Evolutionary conservation across 441 rosid species (phyloP), one percentile per base, ranked within the genome.

Genomic region (Populus tomentosa): DNA sequence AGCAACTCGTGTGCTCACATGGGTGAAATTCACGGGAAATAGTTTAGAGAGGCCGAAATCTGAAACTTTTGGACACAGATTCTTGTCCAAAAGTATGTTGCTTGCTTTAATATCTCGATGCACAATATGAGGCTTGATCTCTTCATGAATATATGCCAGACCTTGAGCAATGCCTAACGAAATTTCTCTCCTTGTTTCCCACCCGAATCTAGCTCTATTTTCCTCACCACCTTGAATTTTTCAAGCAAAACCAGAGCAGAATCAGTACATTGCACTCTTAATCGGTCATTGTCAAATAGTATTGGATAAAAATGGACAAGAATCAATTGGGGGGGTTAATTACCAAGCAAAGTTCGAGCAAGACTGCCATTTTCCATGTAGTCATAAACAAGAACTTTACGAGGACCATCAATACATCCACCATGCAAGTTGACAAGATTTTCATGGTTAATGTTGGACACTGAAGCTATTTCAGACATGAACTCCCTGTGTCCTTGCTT

Each of bases 71-170:
- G 97, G 89, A 42, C 70, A 53, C 40, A 86, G 82, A 6, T 87
- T 80, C 2, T 80, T 80, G 69, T 88, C 92, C 81, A 95, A 77
- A 84, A 95, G 85, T 56, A 93, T 82, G 81, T 89, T 93, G 65
- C 91, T 85, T 46, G 93, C 84, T 79, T 93, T 95, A 26, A 95
- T 79, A 79, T 93, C 96, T 26, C 94, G 78, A 71, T 92, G 91
- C 73, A 95, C 85, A 50, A 93, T 85, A 0, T 89, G 91, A n/a
- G 96, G 97, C 61, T 89, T 80, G 8, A 85, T 84, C 80, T 86
- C 87, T n/a, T 90, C 91, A 20, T 93, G 99, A 77, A 95, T 83
- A 80, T 91, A 83, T 73, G 92, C 91, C 30, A 95, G 79, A 56
- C 90, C 99, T 77, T 86, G 87, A 1, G 92, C 96, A n/a, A 91